These are phyloP conservation scores for Eustoma russellianum DNA, from an alignment of 257 asterid genomes.

Conservation along the genomic window DNA sequence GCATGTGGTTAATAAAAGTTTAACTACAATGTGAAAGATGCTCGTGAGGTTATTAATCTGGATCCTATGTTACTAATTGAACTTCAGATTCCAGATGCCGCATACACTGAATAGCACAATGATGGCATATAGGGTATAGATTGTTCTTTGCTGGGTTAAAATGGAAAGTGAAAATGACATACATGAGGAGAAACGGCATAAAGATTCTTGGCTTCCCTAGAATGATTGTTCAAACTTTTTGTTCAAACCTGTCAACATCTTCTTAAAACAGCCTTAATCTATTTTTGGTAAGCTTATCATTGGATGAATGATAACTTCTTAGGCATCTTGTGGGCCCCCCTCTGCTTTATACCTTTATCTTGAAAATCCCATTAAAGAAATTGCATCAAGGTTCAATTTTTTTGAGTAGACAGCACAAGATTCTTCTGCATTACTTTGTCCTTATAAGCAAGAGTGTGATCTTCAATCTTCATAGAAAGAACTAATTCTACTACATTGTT, in stretches of 20 bases:
- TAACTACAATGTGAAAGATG: no score
- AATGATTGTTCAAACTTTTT: slow-evolving; percentile 50
- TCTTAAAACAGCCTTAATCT: slow-evolving; percentile 67
- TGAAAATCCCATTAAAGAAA: slow-evolving; percentile 27
- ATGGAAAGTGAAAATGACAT: slow-evolving; percentile 39
- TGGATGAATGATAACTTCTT: slow-evolving; percentile 61
- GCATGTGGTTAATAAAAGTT: no score
- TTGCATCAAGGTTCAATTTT: slow-evolving; percentile 17
- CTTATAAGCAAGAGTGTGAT: slow-evolving; percentile 7
- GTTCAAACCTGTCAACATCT: slow-evolving; percentile 81
- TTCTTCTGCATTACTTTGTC: not conserved
- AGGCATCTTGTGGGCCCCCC: slow-evolving; percentile 30
- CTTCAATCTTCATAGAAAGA: slow-evolving; percentile 14
- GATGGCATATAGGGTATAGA: not conserved
- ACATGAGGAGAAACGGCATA: slow-evolving; percentile 44
- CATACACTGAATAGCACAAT: no score
- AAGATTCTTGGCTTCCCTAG: slow-evolving; percentile 84
- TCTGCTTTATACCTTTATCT: slow-evolving; percentile 51
- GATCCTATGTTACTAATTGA: not conserved
- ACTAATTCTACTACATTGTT: slow-evolving; percentile 8
- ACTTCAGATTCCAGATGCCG: no score
- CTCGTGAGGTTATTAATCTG: no score
- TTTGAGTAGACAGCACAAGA: not conserved
- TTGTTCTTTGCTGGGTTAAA: slow-evolving; percentile 40
- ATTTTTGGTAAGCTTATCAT: slow-evolving; percentile 59